Conservation (phyloP, 2,329 filamentous ascomycete genomes). For the Neofusicoccum ribis region DNA sequence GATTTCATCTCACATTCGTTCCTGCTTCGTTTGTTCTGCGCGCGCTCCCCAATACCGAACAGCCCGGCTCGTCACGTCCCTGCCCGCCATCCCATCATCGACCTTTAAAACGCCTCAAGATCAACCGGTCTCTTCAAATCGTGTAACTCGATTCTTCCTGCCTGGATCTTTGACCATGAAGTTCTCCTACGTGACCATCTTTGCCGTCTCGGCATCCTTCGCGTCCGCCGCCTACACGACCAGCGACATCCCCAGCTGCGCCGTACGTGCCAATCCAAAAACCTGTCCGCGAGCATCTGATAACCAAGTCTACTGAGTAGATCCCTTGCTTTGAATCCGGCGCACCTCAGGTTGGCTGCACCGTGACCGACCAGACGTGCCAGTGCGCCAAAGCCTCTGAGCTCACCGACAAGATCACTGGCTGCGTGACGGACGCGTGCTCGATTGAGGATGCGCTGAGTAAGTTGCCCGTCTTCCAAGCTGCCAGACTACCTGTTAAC, state of each 20-base stretch:
- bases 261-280: slow-evolving; percentile 29
- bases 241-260: slow-evolving; percentile 32
- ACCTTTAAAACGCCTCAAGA: background rate
- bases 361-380: slow-evolving; percentile 50
- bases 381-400: slow-evolving; percentile 50
- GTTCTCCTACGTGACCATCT: background rate
- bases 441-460: slow-evolving; percentile 37
- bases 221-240: slow-evolving; percentile 15
- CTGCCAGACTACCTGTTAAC: background rate
- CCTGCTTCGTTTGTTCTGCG: background rate
- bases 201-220: slow-evolving; percentile 14
- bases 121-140: background rate
- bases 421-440: slow-evolving; percentile 43
- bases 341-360: slow-evolving; percentile 50
- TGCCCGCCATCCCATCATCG: background rate
- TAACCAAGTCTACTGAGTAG: slow-evolving; percentile 27
- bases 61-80: background rate
- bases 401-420: slow-evolving; percentile 41
- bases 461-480: slow-evolving; percentile 29
- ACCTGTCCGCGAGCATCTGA: too few relatives aligned
- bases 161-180: background rate
- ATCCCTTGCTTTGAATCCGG: slow-evolving; percentile 51
- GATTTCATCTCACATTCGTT: slow-evolving; percentile 1
- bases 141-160: too few relatives aligned
- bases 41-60: background rate